These are phyloP conservation scores for Ceratobasidium papillatum DNA, from an alignment of 1,284 basidiomycete species.

Conservation along the genomic window DNA sequence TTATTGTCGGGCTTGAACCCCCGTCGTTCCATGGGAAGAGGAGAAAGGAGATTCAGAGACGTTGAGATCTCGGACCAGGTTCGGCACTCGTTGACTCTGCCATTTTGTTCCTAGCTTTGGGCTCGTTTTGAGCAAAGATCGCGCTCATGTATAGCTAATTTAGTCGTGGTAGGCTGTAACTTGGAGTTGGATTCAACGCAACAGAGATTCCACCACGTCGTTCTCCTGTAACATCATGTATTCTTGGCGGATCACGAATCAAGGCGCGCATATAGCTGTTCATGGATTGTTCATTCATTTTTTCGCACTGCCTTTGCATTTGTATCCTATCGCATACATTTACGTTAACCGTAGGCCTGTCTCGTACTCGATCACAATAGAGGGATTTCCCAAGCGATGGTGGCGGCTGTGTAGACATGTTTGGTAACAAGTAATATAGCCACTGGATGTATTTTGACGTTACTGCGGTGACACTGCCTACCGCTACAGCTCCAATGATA, in stretches of 20 bases:
- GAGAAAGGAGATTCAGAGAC: background rate
- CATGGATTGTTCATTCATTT: background rate
- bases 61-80: constrained; percentile 7
- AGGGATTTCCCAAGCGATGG: background rate
- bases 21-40: constrained; percentile 1
- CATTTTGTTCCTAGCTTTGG: background rate
- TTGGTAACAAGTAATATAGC: constrained; percentile 8
- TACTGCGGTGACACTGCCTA: background rate
- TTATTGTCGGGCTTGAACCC: constrained; percentile 27
- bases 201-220: background rate
- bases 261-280: constrained; percentile 22
- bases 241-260: background rate
- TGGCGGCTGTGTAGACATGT: constrained; percentile 10
- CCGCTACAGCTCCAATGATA: background rate
- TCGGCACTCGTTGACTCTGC: constrained; percentile 3
- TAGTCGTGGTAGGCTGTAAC: background rate
- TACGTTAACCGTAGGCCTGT: background rate
- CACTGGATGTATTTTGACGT: constrained; percentile 10
- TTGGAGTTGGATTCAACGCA: background rate
- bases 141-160: background rate
- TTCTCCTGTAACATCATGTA: background rate
- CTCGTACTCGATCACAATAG: background rate
- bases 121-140: background rate
- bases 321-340: constrained; percentile 15
- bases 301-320: constrained; percentile 3